These are phyloP conservation scores for Bifiguratus adelaidae DNA, from an alignment of 192 early-diverging fungal genomes.

Conservation along the genomic window DNA sequence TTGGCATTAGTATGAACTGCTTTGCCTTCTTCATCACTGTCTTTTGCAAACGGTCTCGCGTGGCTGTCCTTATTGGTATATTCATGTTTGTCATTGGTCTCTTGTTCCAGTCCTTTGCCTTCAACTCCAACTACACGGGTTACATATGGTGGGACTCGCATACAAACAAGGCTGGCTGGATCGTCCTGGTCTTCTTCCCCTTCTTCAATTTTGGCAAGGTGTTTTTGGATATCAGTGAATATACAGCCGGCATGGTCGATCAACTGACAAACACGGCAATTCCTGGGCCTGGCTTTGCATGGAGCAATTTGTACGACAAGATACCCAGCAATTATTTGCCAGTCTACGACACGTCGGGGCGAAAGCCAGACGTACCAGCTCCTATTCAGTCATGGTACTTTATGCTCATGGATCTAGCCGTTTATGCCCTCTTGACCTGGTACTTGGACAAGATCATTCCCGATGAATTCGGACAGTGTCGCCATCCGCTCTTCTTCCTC, in stretches of 20 bases:
- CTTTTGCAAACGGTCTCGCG: constrained; percentile 44
- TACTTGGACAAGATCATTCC: constrained; percentile 73
- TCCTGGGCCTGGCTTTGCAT: constrained; percentile 53
- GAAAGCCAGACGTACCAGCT: too few species aligned
- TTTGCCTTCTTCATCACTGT: constrained; percentile 62
- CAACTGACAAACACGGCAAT: constrained; percentile 45
- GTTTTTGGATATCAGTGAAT: constrained; percentile 56
- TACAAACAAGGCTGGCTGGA: constrained; percentile 9
- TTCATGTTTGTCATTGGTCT: constrained; percentile 74
- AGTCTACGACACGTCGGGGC: constrained; percentile 24
- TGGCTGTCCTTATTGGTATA: constrained; percentile 62
- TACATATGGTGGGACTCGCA: constrained; percentile 36
- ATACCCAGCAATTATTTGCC: constrained; percentile 31
- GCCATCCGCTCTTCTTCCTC: constrained; percentile 47
- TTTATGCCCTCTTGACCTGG: constrained; percentile 51
- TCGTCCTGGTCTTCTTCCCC: constrained; percentile 29
- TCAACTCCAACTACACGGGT: constrained; percentile 27
- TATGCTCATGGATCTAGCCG: constrained; percentile 48
- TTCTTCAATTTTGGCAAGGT: constrained; percentile 55
- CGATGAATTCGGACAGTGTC: constrained; percentile 55
- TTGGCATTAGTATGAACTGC: constrained; percentile 63
- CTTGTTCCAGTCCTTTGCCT: constrained; percentile 49
- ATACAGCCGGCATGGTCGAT: constrained; percentile 34
- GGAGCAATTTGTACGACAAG: constrained; percentile 29
- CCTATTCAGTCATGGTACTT: constrained; percentile 53